Base-by-base conservation (phyloP, 148 eudicot species). In the Cornus florida region DNA sequence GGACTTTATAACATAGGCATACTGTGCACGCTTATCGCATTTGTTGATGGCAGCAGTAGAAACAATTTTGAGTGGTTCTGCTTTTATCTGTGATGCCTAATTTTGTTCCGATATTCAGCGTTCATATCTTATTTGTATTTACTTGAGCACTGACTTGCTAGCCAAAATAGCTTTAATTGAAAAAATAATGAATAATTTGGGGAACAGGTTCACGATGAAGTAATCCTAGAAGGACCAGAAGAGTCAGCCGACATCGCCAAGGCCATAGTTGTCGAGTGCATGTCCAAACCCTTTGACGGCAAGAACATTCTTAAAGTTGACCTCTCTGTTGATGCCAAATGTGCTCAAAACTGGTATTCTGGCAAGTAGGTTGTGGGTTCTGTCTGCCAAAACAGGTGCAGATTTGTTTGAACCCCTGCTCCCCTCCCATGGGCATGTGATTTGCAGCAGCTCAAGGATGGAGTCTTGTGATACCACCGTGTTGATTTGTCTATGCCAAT, bases 141-240 rank as follows among this genome's bases (percentile, higher is more conserved):
- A 0, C 38, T 35, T 35, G 38, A 35, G 2, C 38, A 35, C 2
- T 4, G 35, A 35, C 5, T 35, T 35, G 1, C 38, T 35, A 0
- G 38, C 38, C 38, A 2, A 35, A 35, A 35, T 35, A 35, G 38
- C 38, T 35, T 35, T 35, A 4, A 4, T 35, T 0, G 38, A 35
- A 3, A 11, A 53, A 53, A 12, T 53, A 7, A 0, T 1, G 3
- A 12, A 53, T 53, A 53, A 53, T 53, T 73, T 59, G 28, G 57
- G 75, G 79, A 67, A 32, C 92, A 93, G 99, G 93, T 93, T 71
- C 97, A 93, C 69, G 95, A 93, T 84, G 99, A 93, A 91, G 94
- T 94, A 72, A 94, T 94, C 64, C 74, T 96, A 24, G 98, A 96
- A 85, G 99, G 99, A 75, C 98, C 99, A 23, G 87, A 93, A n/a